Base-by-base conservation (phyloP, 1,139 yeast species). In the Taphrina wiesneri region DNA sequence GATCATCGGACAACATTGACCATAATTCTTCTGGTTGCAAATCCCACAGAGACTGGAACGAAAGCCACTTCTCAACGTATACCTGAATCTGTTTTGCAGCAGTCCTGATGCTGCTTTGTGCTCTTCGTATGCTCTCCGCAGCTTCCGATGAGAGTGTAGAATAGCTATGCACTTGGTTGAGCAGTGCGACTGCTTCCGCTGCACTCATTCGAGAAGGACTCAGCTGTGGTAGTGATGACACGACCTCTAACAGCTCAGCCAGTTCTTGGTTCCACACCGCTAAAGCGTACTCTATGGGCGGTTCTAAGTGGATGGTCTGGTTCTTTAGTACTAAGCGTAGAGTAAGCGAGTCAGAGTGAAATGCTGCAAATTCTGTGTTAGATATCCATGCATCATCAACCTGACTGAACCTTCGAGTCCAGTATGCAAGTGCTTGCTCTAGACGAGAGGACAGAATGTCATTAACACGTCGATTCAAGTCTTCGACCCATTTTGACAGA, bases 31-130 rank as follows among this genome's bases (percentile, higher is more conserved):
- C 78, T 0, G 79, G 71, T 28, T 78, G 78, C 15, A 82, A 71
- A 67, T 83, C 87, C 89, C 92, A 86, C 3, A 88, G 75, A 1
- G 81, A 76, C 71, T 86, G 88, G 39, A 87, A 77, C 34, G 76
- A 77, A 7, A 74, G 73, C 96, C 96, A 90, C 36, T 78, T 76
- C 1, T 72, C 69, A 21, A 81, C 74, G 70, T 83, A 85, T 0
- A 30, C 63, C 0, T 73, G 69, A 11, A 56, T 19, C 25, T 39
- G 36, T 9, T 23, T 28, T 1, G 21, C 9, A 28, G 11, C 28
- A 5, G 21, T 26, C 6, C 11, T 6, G 11, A 49, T 49, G 23
- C 11, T 36, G 7, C 11, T 17, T 19, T 25, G 36, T 13, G 54
- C 36, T 11, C 3, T 17, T n/a, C 17, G 34, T 28, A 49, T 7